Conservation (phyloP, 148 eudicot species). For the Pharnaceum exiguum region DNA sequence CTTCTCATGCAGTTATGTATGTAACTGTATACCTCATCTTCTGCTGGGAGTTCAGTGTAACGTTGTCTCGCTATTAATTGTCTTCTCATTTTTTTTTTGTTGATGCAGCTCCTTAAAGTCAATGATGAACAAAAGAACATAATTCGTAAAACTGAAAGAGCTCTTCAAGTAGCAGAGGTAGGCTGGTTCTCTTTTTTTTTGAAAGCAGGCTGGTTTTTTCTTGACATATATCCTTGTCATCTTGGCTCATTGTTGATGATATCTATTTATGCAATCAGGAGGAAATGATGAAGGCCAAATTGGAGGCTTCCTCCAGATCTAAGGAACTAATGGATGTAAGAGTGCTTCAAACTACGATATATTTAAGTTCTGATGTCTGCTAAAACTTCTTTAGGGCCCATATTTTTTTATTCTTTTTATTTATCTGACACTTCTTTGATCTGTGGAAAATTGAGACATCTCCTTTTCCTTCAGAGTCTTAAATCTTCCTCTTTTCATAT, state of each 20-base stretch:
- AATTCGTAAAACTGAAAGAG: conserved; percentile 71
- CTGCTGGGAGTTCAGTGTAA: too few species aligned
- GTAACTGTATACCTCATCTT: too few species aligned
- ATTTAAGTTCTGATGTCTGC: background rate
- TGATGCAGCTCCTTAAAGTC: conserved; percentile 60
- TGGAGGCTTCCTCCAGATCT: conserved; percentile 62
- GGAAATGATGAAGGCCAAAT: conserved; percentile 78
- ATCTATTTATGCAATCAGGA: conserved; percentile 36
- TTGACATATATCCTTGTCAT: background rate
- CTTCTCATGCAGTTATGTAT: too few species aligned
- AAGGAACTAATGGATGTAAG: conserved; percentile 69
- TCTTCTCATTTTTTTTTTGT: too few species aligned
- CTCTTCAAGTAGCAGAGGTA: conserved; percentile 84
- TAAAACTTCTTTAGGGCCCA: background rate
- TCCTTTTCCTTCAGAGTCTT: too few species aligned
- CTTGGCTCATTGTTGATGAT: conserved; percentile 2
- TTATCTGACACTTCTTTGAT: too few species aligned
- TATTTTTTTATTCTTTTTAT: too few species aligned
- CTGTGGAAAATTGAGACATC: too few species aligned
- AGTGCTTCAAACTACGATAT: background rate
- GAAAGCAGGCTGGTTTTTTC: background rate
- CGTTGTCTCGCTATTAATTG: too few species aligned
- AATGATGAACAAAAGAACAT: conserved; percentile 59
- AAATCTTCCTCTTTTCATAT: too few species aligned
- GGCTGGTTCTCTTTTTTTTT: background rate